A percentile compares a stretch with the other conserved stretches of the same genome.
Evolutionary conservation across 176 grass and related monocot species (phyloP).

Genomic region (Guadua angustifolia): DNA sequence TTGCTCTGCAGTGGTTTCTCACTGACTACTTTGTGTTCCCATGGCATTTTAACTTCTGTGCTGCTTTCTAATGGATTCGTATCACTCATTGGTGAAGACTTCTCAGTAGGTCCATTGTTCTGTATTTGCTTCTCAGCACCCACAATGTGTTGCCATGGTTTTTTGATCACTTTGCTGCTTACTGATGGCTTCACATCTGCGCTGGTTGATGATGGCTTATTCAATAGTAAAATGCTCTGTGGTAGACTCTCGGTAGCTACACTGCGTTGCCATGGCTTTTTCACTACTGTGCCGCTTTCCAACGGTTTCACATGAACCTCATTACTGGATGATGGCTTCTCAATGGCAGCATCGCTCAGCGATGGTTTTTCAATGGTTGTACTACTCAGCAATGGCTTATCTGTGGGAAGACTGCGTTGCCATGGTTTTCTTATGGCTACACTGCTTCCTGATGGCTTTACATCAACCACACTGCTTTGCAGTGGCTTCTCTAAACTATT

Average conservation of each 20-base stretch:
- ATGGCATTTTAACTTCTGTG: conserved; percentile 47
- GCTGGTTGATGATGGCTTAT: conserved; percentile 38
- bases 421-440: conserved; percentile 43
- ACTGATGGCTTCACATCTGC: conserved; percentile 47
- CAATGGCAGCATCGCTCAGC: conserved; percentile 24
- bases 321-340: conserved; percentile 53
- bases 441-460: conserved; percentile 44
- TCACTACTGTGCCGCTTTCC: conserved; percentile 43
- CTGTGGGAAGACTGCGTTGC: conserved; percentile 41
- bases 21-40: conserved; percentile 43
- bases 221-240: conserved; percentile 29
- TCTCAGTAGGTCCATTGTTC: conserved; percentile 38
- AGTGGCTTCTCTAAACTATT: conserved; percentile 37
- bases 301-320: conserved; percentile 30
- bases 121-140: conserved; percentile 48
- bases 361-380: conserved; percentile 42
- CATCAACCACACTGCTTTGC: conserved; percentile 42
- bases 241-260: conserved; percentile 35
- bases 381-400: conserved; percentile 37
- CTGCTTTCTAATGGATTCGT: conserved; percentile 49
- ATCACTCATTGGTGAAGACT: conserved; percentile 22
- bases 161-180: conserved; percentile 37
- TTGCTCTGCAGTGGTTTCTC: conserved; percentile 41
- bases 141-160: conserved; percentile 49
- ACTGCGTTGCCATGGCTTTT: conserved; percentile 45